These are phyloP conservation scores for Rhinocladiella similis DNA, from an alignment of 2,329 filamentous ascomycete species.

Conservation along the genomic window DNA sequence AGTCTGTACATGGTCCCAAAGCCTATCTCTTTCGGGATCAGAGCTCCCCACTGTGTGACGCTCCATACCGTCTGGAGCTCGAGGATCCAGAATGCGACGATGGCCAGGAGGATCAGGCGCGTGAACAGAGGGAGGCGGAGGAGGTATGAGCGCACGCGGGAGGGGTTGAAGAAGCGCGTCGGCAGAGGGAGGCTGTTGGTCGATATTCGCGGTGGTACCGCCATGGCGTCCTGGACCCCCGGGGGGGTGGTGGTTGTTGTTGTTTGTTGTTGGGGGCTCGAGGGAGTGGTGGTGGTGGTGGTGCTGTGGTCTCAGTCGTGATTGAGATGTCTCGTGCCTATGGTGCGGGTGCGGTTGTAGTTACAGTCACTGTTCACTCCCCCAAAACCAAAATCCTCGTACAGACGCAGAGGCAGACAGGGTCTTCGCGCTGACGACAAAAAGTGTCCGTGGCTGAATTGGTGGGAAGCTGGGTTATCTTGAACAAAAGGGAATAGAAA, in stretches of 20 bases:
- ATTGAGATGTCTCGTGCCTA: no score
- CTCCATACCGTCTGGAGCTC: constrained; percentile 70
- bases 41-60: constrained; percentile 72
- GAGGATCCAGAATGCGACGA: constrained; percentile 68
- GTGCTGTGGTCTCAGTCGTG: not conserved
- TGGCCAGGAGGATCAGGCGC: constrained; percentile 65
- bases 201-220: constrained; percentile 20
- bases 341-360: no score
- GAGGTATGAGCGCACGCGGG: constrained; percentile 76
- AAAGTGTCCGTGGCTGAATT: no score
- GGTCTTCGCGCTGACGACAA: no score
- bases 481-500: not conserved
- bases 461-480: no score
- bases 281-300: no score
- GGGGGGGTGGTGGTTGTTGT: no score
- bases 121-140: constrained; percentile 87
- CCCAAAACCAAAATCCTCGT: no score
- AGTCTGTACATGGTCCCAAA: constrained; percentile 89
- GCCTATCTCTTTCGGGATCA: constrained; percentile 75
- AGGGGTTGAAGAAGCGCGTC: constrained; percentile 59
- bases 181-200: constrained; percentile 21
- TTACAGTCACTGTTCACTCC: no score
- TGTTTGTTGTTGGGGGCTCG: no score
- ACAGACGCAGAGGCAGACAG: no score
- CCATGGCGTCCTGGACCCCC: not conserved